Evolutionary conservation across 306 rosid genomes (phyloP).

Genomic region (Inga leiocalycina): DNA sequence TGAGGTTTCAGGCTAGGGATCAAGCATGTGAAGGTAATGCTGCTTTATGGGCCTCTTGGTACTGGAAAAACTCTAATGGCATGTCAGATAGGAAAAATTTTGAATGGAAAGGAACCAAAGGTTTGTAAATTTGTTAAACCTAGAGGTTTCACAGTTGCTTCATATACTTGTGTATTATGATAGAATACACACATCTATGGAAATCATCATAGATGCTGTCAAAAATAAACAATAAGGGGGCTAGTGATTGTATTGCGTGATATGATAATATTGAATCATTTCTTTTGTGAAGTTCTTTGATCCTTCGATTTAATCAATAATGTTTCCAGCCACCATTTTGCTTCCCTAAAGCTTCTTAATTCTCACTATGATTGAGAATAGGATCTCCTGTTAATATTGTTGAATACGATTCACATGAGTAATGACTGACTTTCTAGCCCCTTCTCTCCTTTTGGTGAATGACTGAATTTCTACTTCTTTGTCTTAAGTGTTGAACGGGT

Average conservation of each 20-base stretch:
- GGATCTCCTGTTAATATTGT: not conserved
- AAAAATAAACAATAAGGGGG: conserved; percentile 1
- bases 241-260: not conserved
- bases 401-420: not conserved
- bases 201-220: conserved; percentile 36
- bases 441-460: not conserved
- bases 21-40: conserved; percentile 97
- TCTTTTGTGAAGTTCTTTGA: not conserved
- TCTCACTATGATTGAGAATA: not conserved
- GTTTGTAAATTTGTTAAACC: conserved; percentile 44
- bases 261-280: conserved; percentile 25
- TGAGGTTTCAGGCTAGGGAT: conserved; percentile 83
- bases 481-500: conserved; percentile 10
- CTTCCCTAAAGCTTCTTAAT: not conserved
- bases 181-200: conserved; percentile 78
- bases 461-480: conserved; percentile 15
- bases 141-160: conserved; percentile 55
- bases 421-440: not conserved
- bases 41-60: conserved; percentile 98
- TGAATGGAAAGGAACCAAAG: conserved; percentile 98
- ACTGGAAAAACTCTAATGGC: conserved; percentile 99
- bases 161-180: conserved; percentile 25
- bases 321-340: not conserved
- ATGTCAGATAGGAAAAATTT: conserved; percentile 95
- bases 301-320: not conserved